Percentiles rank a stretch among this genome's conserved stretches.
These are phyloP conservation scores for Melanopsichium pennsylvanicum DNA, from an alignment of 1,284 basidiomycete genomes.

Conservation along the genomic window DNA sequence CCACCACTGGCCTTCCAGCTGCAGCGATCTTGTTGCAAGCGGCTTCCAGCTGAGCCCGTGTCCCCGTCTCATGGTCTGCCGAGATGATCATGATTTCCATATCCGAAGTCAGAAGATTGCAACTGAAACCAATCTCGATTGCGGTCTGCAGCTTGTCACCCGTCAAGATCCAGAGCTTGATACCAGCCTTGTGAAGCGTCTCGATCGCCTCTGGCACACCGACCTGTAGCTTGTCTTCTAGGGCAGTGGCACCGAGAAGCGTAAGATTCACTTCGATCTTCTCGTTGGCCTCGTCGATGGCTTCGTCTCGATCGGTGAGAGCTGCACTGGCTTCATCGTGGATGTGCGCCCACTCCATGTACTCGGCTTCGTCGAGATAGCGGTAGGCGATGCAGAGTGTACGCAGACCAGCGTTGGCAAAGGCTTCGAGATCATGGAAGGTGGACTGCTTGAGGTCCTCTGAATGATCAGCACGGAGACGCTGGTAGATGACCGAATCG, in stretches of 20 bases:
- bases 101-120: constrained; percentile 49
- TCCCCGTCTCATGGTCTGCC: constrained; percentile 78
- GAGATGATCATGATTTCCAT: constrained; percentile 93
- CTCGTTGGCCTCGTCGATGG: constrained; percentile 86
- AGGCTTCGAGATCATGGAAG: constrained; percentile 84
- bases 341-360: constrained; percentile 78
- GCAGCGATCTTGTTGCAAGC: constrained; percentile 94
- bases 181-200: constrained; percentile 86
- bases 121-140: constrained; percentile 80
- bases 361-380: constrained; percentile 82
- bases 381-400: constrained; percentile 90
- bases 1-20: constrained; percentile 72
- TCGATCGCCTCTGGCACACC: constrained; percentile 97
- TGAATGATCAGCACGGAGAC: constrained; percentile 80
- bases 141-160: constrained; percentile 97
- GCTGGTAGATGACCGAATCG: constrained; percentile 90
- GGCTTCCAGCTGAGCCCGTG: constrained; percentile 86
- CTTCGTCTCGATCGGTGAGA: constrained; percentile 82
- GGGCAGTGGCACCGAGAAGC: constrained; percentile 90
- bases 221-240: constrained; percentile 96
- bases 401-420: constrained; percentile 89
- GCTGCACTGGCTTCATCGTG: constrained; percentile 83
- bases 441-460: constrained; percentile 78
- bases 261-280: constrained; percentile 80
- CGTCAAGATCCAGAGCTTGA: constrained; percentile 95